These are phyloP conservation scores for Priceomyces carsonii DNA, from an alignment of 805 yeast genomes.

Conservation along the genomic window DNA sequence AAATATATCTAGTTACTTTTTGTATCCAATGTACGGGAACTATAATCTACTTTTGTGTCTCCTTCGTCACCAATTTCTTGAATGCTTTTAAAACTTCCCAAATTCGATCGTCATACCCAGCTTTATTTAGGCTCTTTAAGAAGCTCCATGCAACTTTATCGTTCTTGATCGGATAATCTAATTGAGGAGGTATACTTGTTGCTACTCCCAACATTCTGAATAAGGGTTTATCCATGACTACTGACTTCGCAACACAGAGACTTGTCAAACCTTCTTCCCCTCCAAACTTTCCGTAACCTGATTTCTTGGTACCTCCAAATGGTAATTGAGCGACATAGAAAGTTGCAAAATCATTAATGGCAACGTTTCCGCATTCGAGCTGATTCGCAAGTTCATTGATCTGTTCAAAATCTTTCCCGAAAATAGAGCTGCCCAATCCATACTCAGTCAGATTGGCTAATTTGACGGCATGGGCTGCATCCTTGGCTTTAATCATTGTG, in stretches of 20 bases:
- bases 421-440: constrained; percentile 91
- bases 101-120: constrained; percentile 74
- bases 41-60: too few relatives aligned
- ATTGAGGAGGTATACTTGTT: constrained; percentile 80
- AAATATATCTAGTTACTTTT: not conserved
- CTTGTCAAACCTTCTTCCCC: constrained; percentile 97
- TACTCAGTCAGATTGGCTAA: constrained; percentile 83
- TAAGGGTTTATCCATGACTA: constrained; percentile 81
- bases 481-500: constrained; percentile 71
- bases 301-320: constrained; percentile 90
- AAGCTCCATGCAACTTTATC: constrained; percentile 86
- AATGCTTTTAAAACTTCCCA: constrained; percentile 59
- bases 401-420: constrained; percentile 61
- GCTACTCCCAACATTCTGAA: constrained; percentile 57
- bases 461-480: constrained; percentile 65
- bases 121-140: constrained; percentile 76
- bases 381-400: constrained; percentile 64
- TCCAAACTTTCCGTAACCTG: constrained; percentile 97
- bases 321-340: constrained; percentile 95
- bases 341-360: constrained; percentile 97
- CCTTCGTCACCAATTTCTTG: constrained; percentile 31
- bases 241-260: constrained; percentile 80
- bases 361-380: constrained; percentile 85
- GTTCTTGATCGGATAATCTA: constrained; percentile 88
- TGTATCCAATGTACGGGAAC: not conserved